Evolutionary conservation across 2,329 filamentous ascomycete genomes (phyloP).

Genomic region (Nemania abortiva): DNA sequence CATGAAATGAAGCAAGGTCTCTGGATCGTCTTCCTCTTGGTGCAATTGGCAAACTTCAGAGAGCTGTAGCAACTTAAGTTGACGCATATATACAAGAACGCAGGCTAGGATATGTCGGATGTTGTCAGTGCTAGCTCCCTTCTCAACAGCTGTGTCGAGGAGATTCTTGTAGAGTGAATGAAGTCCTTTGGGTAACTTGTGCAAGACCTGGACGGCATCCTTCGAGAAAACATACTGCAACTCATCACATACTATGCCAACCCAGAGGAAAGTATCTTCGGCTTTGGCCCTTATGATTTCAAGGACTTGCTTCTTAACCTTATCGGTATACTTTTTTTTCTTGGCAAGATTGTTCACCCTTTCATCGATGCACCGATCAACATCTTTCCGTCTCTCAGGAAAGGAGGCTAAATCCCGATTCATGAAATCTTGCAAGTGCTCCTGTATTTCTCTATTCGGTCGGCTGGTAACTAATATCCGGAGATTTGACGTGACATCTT

Average conservation of each 20-base stretch:
- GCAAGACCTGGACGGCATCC: background rate
- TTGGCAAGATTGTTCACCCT: background rate
- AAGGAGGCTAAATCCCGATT: background rate
- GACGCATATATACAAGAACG: background rate
- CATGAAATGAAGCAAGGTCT: background rate
- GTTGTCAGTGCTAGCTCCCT: background rate
- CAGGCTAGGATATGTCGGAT: background rate
- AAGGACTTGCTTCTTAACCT: background rate
- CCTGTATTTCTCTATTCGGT: background rate
- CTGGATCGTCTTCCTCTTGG: background rate
- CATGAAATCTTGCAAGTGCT: background rate
- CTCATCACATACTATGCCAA: background rate
- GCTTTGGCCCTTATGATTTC: background rate
- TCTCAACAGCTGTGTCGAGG: background rate
- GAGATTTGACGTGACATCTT: background rate
- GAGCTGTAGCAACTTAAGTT: background rate
- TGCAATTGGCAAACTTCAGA: constrained; percentile 1
- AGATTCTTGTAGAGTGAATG: background rate
- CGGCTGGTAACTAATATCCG: background rate
- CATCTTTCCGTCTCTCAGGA: background rate
- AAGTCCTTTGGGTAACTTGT: background rate
- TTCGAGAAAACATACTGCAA: background rate
- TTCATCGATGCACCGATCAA: background rate
- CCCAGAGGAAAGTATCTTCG: background rate
- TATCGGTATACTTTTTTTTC: background rate